phyloP scores from a whole-genome alignment of 1,284 basidiomycete species.

The Inonotus hispidus region DNA sequence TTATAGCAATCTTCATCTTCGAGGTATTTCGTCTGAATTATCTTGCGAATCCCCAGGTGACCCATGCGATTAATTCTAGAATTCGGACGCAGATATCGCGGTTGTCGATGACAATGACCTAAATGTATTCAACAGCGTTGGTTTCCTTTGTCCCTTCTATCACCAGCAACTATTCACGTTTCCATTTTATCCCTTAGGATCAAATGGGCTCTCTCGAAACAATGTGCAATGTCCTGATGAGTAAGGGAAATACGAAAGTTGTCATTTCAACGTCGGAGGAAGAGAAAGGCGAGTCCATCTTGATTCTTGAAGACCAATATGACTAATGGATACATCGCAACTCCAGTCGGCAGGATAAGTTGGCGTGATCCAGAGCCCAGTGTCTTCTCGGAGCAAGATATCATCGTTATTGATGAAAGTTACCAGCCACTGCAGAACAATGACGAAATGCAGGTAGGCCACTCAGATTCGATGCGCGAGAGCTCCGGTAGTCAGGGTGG shows the following conservation, averaged over 20 bases:
- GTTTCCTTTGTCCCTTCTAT: not conserved
- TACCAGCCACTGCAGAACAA: not conserved
- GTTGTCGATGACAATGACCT: not conserved
- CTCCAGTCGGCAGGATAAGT: not conserved
- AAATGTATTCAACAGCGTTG: not conserved
- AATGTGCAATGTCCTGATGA: not conserved
- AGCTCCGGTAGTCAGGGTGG: no score
- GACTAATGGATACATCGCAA: not conserved
- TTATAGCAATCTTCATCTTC: not conserved
- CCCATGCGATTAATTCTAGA: not conserved
- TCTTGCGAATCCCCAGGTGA: not conserved
- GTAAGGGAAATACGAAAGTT: not conserved
- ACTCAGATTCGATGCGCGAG: no score
- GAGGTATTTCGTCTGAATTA: not conserved
- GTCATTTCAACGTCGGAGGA: not conserved
- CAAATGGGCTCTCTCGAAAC: not conserved
- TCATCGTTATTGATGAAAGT: not conserved
- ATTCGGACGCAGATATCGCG: not conserved
- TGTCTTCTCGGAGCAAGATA: not conserved
- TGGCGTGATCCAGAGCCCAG: not conserved
- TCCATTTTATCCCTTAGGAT: not conserved
- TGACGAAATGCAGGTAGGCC: no score
- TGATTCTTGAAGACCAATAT: not conserved
- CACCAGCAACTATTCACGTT: not conserved
- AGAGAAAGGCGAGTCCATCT: not conserved